These are phyloP conservation scores for Calocybe gangraenosa DNA, from an alignment of 768 basidiomycete genomes.

Conservation along the genomic window DNA sequence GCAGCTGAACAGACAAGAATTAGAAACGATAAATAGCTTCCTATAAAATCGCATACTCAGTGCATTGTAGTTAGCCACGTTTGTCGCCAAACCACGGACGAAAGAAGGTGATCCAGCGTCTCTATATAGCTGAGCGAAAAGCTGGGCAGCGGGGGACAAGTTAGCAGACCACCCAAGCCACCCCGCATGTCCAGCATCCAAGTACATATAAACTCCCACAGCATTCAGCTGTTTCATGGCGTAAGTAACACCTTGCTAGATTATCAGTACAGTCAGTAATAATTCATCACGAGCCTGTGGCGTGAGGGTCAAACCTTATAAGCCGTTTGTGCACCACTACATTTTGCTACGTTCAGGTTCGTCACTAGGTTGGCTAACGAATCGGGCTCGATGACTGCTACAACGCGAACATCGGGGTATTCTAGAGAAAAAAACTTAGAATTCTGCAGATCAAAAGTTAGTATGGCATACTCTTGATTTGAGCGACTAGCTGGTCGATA, in stretches of 20 bases:
- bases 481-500: constrained; percentile 59
- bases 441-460: not conserved
- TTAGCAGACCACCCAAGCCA: constrained; percentile 72
- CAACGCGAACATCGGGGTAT: constrained; percentile 57
- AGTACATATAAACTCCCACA: constrained; percentile 56
- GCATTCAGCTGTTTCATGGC: constrained; percentile 52
- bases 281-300: not conserved
- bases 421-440: constrained; percentile 22
- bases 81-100: constrained; percentile 60
- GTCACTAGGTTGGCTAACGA: constrained; percentile 67
- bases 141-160: constrained; percentile 51
- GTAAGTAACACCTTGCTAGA: constrained; percentile 45
- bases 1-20: constrained; percentile 34
- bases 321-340: constrained; percentile 45
- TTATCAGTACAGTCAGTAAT: not conserved
- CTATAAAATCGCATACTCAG: constrained; percentile 21
- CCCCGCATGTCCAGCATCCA: constrained; percentile 61
- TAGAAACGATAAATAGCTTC: not conserved
- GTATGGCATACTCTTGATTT: constrained; percentile 40
- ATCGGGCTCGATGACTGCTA: constrained; percentile 66
- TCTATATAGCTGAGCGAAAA: constrained; percentile 48
- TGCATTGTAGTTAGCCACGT: constrained; percentile 46
- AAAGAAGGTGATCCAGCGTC: constrained; percentile 50
- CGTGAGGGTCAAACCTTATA: constrained; percentile 36
- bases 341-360: constrained; percentile 57